Conservation (phyloP, 2,329 filamentous ascomycete species). For the Fusarium bactridioides region DNA sequence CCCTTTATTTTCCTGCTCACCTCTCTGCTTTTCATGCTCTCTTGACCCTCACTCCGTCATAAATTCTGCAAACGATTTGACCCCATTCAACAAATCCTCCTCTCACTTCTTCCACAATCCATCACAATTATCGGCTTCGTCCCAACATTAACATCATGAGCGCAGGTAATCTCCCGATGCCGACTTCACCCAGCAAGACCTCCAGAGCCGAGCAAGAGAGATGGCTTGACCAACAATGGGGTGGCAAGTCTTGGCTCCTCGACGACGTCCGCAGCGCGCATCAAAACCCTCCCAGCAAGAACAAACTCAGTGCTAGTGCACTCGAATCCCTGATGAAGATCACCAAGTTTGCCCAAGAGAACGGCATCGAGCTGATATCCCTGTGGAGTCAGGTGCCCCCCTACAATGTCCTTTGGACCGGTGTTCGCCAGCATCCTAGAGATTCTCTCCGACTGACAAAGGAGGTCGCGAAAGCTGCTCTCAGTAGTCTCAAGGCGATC, state of each 20-base stretch:
- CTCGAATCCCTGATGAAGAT: neutral
- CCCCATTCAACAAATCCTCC: no score
- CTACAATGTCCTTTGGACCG: neutral
- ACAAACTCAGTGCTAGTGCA: neutral
- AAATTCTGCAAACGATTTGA: neutral
- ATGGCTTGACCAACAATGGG: slow-evolving; percentile 4
- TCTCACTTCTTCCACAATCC: no score
- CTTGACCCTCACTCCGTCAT: neutral
- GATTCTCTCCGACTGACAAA: neutral
- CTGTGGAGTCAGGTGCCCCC: neutral
- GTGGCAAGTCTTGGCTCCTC: neutral
- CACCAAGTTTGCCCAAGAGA: neutral
- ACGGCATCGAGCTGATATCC: neutral
- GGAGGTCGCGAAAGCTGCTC: rapidly evolving
- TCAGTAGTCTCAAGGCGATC: neutral
- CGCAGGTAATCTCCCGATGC: neutral
- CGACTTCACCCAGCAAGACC: neutral
- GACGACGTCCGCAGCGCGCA: neutral
- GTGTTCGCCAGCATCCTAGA: neutral
- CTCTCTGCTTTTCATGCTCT: neutral
- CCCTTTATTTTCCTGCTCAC: neutral
- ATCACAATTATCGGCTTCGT: neutral
- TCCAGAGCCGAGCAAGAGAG: rapidly evolving
- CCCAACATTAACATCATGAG: neutral
- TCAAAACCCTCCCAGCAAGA: neutral